These are phyloP conservation scores for Trichodelitschia bisporula DNA, from an alignment of 495 filamentous ascomycete genomes.

Conservation along the genomic window DNA sequence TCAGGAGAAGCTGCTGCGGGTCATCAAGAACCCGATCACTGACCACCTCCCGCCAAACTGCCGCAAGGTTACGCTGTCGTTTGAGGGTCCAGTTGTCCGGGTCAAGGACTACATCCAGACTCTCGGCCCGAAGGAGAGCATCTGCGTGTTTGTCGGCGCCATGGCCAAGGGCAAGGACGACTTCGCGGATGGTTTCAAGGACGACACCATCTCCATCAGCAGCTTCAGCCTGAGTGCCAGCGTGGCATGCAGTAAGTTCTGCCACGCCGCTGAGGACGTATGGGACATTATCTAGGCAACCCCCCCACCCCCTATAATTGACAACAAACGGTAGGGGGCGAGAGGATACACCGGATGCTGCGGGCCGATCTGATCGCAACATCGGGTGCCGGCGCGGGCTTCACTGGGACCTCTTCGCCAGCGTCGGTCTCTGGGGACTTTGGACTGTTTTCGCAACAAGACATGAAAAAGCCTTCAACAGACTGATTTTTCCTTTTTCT, in stretches of 20 bases:
- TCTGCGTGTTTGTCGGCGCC: slow-evolving; percentile 91
- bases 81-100: slow-evolving; percentile 65
- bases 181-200: slow-evolving; percentile 83
- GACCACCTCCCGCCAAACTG: slow-evolving; percentile 93
- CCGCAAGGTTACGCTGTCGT: slow-evolving; percentile 88
- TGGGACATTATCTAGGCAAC: slow-evolving; percentile 89
- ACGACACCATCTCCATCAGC: slow-evolving; percentile 94
- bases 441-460: too few species aligned
- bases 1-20: slow-evolving; percentile 88
- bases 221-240: slow-evolving; percentile 92
- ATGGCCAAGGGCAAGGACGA: slow-evolving; percentile 95
- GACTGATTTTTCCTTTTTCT: too few species aligned
- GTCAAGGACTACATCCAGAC: slow-evolving; percentile 69
- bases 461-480: too few species aligned
- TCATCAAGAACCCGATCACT: slow-evolving; percentile 93
- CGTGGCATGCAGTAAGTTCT: slow-evolving; percentile 97
- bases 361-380: too few species aligned
- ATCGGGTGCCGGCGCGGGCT: too few species aligned
- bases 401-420: too few species aligned
- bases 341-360: too few species aligned
- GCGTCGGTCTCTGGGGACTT: too few species aligned
- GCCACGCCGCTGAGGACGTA: slow-evolving; percentile 88
- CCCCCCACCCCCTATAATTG: too few species aligned
- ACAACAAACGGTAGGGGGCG: too few species aligned
- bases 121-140: slow-evolving; percentile 60